Evolutionary conservation across 805 yeast species (phyloP).

Genomic region (Pichia insulana): DNA sequence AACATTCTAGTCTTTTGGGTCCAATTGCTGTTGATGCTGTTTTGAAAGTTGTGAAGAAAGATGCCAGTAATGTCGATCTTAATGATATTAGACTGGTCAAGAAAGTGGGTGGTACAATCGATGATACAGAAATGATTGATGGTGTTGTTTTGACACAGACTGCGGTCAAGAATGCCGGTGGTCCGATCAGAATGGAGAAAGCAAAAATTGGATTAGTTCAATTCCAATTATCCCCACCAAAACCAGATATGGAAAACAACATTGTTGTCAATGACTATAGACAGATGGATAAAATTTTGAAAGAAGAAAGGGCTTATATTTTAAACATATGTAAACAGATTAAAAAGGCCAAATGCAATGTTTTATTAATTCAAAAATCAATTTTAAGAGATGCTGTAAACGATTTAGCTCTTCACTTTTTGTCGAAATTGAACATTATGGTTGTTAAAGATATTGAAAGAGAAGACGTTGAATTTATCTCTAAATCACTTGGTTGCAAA

Average conservation of each 20-base stretch:
- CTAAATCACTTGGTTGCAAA: conserved; percentile 80
- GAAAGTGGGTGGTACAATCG: conserved; percentile 96
- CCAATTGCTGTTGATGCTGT: conserved; percentile 95
- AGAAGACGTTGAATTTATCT: conserved; percentile 89
- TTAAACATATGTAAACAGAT: conserved; percentile 92
- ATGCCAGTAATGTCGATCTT: conserved; percentile 66
- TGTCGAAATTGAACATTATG: conserved; percentile 86
- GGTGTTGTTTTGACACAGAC: conserved; percentile 93
- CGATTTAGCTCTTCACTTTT: conserved; percentile 88
- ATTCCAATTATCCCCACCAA: conserved; percentile 93
- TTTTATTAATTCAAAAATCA: conserved; percentile 82
- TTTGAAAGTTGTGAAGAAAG: conserved; percentile 45
- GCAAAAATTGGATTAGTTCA: conserved; percentile 86
- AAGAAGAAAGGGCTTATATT: conserved; percentile 94
- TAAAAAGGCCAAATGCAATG: conserved; percentile 95
- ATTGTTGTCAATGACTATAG: conserved; percentile 96
- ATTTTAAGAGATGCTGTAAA: conserved; percentile 91
- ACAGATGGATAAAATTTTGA: conserved; percentile 97
- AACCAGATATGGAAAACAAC: conserved; percentile 96
- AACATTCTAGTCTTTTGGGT: conserved; percentile 74
- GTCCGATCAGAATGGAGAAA: conserved; percentile 90
- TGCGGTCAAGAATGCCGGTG: conserved; percentile 85
- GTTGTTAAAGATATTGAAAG: conserved; percentile 93
- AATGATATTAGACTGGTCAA: conserved; percentile 83
- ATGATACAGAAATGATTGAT: conserved; percentile 85